Conservation (phyloP, 2,329 filamentous ascomycete genomes). For the Claviceps citrina region DNA sequence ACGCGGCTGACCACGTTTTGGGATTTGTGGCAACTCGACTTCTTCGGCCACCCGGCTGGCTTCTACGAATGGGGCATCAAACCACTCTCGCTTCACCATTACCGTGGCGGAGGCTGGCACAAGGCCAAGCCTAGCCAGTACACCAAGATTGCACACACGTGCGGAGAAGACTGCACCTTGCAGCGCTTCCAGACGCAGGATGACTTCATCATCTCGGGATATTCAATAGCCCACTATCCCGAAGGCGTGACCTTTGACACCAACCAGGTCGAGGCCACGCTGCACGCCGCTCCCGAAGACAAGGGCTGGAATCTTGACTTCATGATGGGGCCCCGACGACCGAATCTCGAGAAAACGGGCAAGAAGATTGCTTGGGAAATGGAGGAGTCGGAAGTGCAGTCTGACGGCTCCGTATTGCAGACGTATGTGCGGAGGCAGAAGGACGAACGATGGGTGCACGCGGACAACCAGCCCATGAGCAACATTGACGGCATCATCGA, state of each 20-base stretch:
- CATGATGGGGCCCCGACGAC: conserved; percentile 33
- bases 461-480: conserved; percentile 32
- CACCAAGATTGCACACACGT: conserved; percentile 41
- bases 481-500: conserved; percentile 40
- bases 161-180: conserved; percentile 44
- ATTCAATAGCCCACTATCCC: conserved; percentile 43
- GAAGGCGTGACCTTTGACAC: conserved; percentile 33
- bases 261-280: conserved; percentile 37
- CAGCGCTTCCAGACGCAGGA: conserved; percentile 41
- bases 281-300: conserved; percentile 31
- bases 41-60: conserved; percentile 43
- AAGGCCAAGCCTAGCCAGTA: conserved; percentile 37
- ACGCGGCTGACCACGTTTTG: conserved; percentile 40
- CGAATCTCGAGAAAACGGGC: conserved; percentile 31
- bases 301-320: conserved; percentile 37
- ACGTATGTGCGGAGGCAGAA: conserved; percentile 36
- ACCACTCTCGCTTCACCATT: conserved; percentile 48
- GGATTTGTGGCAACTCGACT: conserved; percentile 45
- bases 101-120: conserved; percentile 45
- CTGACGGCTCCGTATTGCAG: conserved; percentile 36
- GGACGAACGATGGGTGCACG: conserved; percentile 37
- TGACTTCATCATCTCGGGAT: conserved; percentile 42
- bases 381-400: conserved; percentile 30
- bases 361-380: conserved; percentile 40
- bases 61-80: conserved; percentile 48